phyloP scores from a whole-genome alignment of 2,329 filamentous ascomycete species.

The Talaromyces islandicus region DNA sequence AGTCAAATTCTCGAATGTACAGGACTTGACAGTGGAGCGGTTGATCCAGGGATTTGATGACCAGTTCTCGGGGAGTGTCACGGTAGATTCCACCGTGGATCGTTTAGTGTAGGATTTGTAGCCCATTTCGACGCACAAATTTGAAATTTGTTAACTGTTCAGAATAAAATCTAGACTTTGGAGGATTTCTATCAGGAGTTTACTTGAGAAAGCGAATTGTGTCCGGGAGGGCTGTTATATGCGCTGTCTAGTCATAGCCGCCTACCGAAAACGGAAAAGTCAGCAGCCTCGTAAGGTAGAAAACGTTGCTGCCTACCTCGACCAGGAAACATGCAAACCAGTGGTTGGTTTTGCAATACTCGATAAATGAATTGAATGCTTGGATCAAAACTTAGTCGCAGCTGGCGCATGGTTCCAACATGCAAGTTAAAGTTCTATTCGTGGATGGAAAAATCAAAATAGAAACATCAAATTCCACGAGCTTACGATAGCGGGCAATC shows the following conservation, averaged over 20 bases:
- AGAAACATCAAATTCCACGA: no score
- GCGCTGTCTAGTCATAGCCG: neutral
- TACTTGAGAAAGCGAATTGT: neutral
- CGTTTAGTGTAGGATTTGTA: neutral
- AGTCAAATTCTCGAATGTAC: conserved; percentile 10
- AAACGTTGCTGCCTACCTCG: neutral
- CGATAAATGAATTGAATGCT: no score
- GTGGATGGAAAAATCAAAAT: no score
- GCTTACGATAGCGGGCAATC: no score
- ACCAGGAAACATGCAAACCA: neutral
- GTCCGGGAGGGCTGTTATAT: neutral
- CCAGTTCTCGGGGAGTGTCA: conserved; percentile 6
- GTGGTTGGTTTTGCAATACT: neutral
- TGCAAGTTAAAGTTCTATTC: no score
- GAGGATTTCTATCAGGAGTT: neutral
- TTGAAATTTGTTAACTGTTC: neutral
- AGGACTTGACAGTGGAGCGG: conserved; percentile 8
- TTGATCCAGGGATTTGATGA: conserved; percentile 11
- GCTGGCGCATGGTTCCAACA: no score
- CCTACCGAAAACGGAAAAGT: neutral
- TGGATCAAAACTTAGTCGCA: no score
- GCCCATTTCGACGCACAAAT: neutral
- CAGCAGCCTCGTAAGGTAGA: neutral
- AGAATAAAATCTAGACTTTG: neutral
- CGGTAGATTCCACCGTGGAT: neutral